These are phyloP conservation scores for Pseudoneurospora amorphoporcata DNA, from an alignment of 495 filamentous ascomycete genomes.

Conservation along the genomic window DNA sequence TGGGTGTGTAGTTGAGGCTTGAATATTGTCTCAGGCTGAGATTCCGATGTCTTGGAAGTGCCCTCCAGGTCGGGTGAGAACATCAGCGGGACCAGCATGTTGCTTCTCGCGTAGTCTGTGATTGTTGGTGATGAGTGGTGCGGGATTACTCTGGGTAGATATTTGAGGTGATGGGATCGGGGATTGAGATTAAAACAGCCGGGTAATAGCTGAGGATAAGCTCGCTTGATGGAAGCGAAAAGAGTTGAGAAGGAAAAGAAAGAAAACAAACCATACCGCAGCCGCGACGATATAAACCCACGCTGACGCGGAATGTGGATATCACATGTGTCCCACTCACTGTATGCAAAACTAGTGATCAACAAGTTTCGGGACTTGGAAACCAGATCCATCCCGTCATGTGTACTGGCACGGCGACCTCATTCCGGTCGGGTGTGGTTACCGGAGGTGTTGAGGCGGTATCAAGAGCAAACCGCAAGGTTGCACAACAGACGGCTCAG, in stretches of 20 bases:
- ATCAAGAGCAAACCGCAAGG: background rate
- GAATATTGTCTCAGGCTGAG: background rate
- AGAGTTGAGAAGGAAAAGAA: background rate
- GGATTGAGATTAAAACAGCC: background rate
- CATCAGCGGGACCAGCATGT: background rate
- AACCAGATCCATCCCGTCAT: background rate
- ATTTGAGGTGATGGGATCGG: background rate
- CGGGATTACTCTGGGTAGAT: background rate
- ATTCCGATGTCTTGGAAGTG: background rate
- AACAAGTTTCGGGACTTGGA: background rate
- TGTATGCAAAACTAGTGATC: background rate
- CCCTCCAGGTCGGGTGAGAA: background rate
- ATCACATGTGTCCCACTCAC: background rate
- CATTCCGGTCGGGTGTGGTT: background rate
- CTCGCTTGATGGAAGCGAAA: background rate
- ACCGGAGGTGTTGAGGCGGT: background rate
- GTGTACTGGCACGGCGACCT: background rate
- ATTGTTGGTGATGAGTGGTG: background rate
- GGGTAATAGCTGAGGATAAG: background rate
- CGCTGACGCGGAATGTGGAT: background rate
- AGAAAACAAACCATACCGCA: background rate
- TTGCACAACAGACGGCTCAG: background rate
- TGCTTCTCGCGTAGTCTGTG: background rate
- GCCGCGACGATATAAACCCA: background rate
- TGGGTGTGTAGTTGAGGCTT: conserved; percentile 22